Conservation (phyloP, 2,329 filamentous ascomycete genomes). For the Chaetomium olivaceum region DNA sequence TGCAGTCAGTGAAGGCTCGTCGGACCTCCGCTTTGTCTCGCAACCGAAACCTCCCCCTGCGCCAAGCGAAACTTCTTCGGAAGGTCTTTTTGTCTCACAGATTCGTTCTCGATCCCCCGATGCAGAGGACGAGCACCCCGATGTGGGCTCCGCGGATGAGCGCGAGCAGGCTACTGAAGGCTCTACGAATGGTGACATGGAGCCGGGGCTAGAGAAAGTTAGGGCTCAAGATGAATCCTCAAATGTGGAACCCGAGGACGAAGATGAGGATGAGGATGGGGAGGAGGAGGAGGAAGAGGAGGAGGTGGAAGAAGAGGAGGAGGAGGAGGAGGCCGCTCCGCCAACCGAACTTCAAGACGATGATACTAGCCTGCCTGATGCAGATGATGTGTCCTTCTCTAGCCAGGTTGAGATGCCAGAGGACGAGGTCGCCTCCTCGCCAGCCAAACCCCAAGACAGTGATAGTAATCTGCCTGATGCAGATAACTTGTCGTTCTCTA, state of each 20-base stretch:
- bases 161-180: not conserved
- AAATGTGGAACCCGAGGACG: not conserved
- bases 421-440: not conserved
- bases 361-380: not conserved
- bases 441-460: not conserved
- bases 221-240: not conserved
- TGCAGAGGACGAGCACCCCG: slow-evolving; percentile 3
- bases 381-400: not conserved
- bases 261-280: no score
- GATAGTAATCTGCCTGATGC: slow-evolving; percentile 19
- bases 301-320: no score
- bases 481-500: slow-evolving; percentile 19
- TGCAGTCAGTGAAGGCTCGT: slow-evolving; percentile 11
- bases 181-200: not conserved
- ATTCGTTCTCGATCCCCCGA: not conserved
- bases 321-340: not conserved
- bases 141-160: not conserved
- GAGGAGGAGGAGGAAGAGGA: no score
- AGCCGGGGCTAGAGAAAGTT: not conserved
- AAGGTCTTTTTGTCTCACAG: slow-evolving; percentile 19
- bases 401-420: slow-evolving; percentile 2
- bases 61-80: slow-evolving; percentile 19
- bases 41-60: slow-evolving; percentile 1
- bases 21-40: slow-evolving; percentile 10
- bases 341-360: not conserved